Percentiles rank a stretch among this genome's conserved stretches.
Evolutionary conservation across 306 rosid genomes (phyloP).

Genomic region (Prunus padus): DNA sequence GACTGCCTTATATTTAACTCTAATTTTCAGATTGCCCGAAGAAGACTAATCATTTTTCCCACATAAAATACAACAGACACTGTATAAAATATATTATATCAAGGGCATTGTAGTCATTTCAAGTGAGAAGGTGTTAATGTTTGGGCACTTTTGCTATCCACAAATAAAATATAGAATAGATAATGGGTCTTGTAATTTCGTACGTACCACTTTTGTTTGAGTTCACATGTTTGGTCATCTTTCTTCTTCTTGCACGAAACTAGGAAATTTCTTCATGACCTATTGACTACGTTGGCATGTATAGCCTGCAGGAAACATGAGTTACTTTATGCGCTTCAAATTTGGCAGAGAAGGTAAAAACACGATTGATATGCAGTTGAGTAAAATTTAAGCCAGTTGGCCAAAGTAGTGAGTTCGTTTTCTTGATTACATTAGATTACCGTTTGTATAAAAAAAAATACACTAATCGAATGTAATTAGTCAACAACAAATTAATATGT

Average conservation of each 20-base stretch:
- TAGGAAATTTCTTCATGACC: slow-evolving; percentile 9
- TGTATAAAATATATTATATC: background rate
- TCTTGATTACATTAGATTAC: no score
- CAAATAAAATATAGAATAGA: background rate
- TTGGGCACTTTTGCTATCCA: background rate
- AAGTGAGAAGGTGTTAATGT: background rate
- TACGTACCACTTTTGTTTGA: background rate
- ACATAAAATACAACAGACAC: background rate
- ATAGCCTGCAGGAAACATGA: background rate
- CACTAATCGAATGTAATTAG: background rate
- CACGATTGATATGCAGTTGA: no score
- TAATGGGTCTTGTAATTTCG: background rate
- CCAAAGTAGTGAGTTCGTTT: no score
- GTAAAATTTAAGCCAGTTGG: no score
- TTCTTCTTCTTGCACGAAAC: slow-evolving; percentile 9
- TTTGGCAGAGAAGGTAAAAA: no score
- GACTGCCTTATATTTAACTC: no score
- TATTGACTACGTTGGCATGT: background rate
- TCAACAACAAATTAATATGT: background rate
- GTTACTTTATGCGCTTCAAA: no score
- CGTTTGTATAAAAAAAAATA: no score
- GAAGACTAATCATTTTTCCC: background rate
- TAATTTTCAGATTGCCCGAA: no score
- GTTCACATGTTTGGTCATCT: background rate
- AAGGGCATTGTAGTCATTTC: background rate